These are phyloP conservation scores for Albifimbria verrucaria DNA, from an alignment of 2,329 filamentous ascomycete genomes.

Conservation along the genomic window DNA sequence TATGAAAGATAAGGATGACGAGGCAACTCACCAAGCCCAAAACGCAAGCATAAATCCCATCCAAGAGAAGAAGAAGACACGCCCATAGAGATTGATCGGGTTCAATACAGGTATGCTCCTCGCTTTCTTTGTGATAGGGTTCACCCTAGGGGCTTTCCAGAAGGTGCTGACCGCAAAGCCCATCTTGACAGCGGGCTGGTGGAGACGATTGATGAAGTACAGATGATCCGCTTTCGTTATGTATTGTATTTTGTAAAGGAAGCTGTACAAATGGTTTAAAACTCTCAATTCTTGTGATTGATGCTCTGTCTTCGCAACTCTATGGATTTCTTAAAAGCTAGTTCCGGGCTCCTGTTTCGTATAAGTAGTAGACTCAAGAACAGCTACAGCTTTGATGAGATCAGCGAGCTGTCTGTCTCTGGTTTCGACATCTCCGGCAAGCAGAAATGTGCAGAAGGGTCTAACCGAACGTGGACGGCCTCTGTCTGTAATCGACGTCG, in stretches of 20 bases:
- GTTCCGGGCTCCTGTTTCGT: not conserved
- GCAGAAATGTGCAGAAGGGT: not conserved
- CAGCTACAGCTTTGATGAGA: not conserved
- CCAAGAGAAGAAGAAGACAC: slow-evolving; percentile 89
- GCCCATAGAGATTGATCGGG: slow-evolving; percentile 72
- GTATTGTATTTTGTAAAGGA: too few species aligned
- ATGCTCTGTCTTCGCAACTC: too few species aligned
- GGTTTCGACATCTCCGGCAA: not conserved
- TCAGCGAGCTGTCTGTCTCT: not conserved
- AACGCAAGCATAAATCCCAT: slow-evolving; percentile 84
- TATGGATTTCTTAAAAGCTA: not conserved
- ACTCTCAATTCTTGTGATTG: not conserved
- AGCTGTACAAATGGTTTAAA: too few species aligned
- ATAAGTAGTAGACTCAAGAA: not conserved
- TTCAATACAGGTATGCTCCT: slow-evolving; percentile 77
- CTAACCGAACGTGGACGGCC: not conserved
- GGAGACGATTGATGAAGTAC: not conserved
- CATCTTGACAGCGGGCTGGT: slow-evolving; percentile 16
- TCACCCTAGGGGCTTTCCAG: slow-evolving; percentile 61
- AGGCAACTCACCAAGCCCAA: slow-evolving; percentile 70
- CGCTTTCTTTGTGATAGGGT: slow-evolving; percentile 82
- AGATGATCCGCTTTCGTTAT: slow-evolving; percentile 9
- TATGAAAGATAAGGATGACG: too few species aligned
- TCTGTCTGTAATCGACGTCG: not conserved
- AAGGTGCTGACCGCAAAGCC: slow-evolving; percentile 23